phyloP scores from a whole-genome alignment of 768 basidiomycete genomes.

The Boletus reticulatus region DNA sequence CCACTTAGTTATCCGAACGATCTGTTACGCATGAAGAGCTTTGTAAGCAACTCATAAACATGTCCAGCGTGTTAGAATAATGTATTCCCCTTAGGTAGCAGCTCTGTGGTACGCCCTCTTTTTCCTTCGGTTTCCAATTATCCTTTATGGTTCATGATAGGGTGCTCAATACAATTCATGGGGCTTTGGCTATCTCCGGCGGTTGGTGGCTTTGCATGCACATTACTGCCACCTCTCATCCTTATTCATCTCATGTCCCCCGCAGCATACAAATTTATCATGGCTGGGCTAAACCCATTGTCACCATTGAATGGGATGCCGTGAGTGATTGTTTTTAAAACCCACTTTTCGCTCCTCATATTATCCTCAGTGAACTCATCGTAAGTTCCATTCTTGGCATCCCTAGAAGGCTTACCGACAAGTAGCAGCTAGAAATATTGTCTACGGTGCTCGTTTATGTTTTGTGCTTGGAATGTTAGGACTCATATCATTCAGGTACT shows the following conservation, averaged over 20 bases:
- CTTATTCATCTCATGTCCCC: neutral
- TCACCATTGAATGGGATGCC: neutral
- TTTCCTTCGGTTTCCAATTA: fast-evolving
- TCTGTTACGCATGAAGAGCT: neutral
- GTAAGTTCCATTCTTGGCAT: conserved; percentile 3
- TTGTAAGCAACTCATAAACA: neutral
- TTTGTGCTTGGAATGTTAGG: too few species aligned
- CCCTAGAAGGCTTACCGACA: neutral
- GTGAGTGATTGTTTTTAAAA: conserved; percentile 2
- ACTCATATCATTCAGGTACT: conserved; percentile 1
- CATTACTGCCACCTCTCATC: too few species aligned
- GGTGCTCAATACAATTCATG: conserved; percentile 8
- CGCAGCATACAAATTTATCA: conserved; percentile 1
- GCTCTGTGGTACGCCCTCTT: conserved; percentile 1
- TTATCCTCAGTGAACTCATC: conserved; percentile 2
- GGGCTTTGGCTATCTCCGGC: neutral
- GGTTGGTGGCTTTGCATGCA: neutral
- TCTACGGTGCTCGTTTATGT: neutral
- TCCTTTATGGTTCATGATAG: neutral
- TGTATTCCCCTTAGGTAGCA: neutral
- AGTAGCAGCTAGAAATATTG: conserved; percentile 3
- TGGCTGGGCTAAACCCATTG: neutral
- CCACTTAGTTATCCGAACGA: neutral
- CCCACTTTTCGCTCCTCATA: neutral
- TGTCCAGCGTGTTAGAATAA: neutral